phyloP scores from a whole-genome alignment of 306 rosid species.

The Crataegus laevigata region DNA sequence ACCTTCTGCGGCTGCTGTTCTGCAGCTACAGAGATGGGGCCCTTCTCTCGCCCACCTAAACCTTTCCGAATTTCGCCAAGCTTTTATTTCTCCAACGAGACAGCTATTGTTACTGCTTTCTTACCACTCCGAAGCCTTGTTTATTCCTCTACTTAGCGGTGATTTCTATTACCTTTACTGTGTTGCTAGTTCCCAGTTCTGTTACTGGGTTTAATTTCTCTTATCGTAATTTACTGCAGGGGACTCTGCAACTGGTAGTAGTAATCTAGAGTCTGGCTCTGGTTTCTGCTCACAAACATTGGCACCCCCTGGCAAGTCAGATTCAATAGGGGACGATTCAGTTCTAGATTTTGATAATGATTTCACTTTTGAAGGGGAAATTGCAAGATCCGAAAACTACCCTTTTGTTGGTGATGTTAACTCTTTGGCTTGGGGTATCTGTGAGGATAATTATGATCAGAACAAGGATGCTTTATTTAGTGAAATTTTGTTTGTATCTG shows the following conservation, averaged over 20 bases:
- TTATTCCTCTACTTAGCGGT: conserved; percentile 73
- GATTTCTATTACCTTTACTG: neutral
- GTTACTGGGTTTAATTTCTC: neutral
- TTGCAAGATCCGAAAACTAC: conserved; percentile 32
- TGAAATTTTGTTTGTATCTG: conserved; percentile 76
- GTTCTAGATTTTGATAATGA: conserved; percentile 25
- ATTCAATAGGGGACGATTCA: conserved; percentile 31
- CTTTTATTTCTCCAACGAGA: conserved; percentile 84
- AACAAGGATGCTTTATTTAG: conserved; percentile 58
- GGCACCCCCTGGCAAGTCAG: conserved; percentile 24
- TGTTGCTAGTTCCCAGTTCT: neutral
- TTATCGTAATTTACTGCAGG: conserved; percentile 23
- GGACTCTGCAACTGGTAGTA: conserved; percentile 18
- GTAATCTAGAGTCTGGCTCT: conserved; percentile 21
- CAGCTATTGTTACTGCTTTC: conserved; percentile 60
- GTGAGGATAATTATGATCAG: conserved; percentile 57
- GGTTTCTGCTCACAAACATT: conserved; percentile 27
- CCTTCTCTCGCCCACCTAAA: conserved; percentile 39
- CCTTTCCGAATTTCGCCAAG: conserved; percentile 70
- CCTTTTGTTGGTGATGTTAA: conserved; percentile 63
- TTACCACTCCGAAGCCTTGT: conserved; percentile 57
- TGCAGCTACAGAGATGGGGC: conserved; percentile 73
- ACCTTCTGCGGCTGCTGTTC: conserved; percentile 36
- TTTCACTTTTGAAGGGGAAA: conserved; percentile 27
- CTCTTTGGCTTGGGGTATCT: conserved; percentile 78